These are phyloP conservation scores for Pleurotus cornucopiae DNA, from an alignment of 768 basidiomycete species.

Conservation along the genomic window DNA sequence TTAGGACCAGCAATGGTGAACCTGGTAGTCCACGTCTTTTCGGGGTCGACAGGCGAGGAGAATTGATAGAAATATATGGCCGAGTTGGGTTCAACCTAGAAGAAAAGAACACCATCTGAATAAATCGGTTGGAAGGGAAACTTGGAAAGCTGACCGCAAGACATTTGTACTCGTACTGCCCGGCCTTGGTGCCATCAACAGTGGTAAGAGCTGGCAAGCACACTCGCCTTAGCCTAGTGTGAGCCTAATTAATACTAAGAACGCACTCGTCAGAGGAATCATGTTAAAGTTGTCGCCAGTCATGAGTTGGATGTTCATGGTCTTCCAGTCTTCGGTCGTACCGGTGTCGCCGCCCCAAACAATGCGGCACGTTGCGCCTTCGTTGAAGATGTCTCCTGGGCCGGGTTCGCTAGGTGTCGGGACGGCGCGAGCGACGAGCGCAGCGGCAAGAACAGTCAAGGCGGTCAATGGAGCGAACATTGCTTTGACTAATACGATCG, in stretches of 20 bases:
- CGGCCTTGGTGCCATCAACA: conserved; percentile 57
- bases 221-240: background rate
- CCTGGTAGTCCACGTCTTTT: conserved; percentile 66
- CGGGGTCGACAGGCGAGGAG: conserved; percentile 35
- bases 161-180: conserved; percentile 56
- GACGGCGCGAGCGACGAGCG: conserved; percentile 46
- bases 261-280: conserved; percentile 63
- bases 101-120: background rate
- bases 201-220: conserved; percentile 52
- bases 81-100: conserved; percentile 58
- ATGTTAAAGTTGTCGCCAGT: conserved; percentile 70
- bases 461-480: conserved; percentile 37
- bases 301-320: conserved; percentile 78
- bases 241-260: background rate
- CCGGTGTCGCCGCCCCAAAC: conserved; percentile 53
- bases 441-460: conserved; percentile 32
- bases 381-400: conserved; percentile 54
- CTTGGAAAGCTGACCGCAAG: conserved; percentile 45
- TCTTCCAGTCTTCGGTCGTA: conserved; percentile 58
- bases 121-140: background rate
- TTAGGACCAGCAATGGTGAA: conserved; percentile 62
- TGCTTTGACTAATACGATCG: conserved; percentile 7
- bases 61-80: conserved; percentile 83
- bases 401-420: conserved; percentile 56
- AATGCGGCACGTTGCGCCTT: conserved; percentile 52